Evolutionary conservation across 352 stramenopile genomes (phyloP), one percentile per base, ranked within the genome.

Genomic region (Pythium aristosporum): DNA sequence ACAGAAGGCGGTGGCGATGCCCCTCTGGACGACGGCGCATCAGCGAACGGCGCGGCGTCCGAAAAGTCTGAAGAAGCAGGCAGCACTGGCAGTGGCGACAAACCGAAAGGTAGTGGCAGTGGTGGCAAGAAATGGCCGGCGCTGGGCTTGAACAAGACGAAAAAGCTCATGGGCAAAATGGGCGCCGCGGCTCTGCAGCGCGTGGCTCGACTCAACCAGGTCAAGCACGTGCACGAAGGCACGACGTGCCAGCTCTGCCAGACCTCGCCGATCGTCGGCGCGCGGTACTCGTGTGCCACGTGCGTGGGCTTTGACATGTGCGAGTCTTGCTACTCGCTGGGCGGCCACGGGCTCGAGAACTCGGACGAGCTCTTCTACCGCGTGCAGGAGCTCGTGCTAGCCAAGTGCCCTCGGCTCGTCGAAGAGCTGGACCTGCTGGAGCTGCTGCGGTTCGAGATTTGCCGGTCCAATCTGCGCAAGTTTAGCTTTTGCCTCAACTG

Each of bases 401-500:
- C 69, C 11, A 83, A 83, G 28, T 93, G 85, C 49, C 61, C 79
- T 23, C 81, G 82, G 9, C 67, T 94, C 9, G 68, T 63, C 1
- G 73, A 87, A 18, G 80, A 92, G 49, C 71, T 88, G 11, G 82
- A 92, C 44, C 71, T 92, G 43, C 65, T 94, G 16, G 86, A 92
- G 69, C 74, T 94, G 21, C 74, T 94, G 65, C 86, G 86, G 21
- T 94, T 92, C 58, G 86, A 94, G 67, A 94, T 94, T 53, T 94
- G 86, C 43, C 80, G 82, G 49, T 89, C 79, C n/a, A 94, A 91
- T 42, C 56, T 94, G 60, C 85, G 85, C 67, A 94, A 94, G 66
- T 94, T 92, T 53, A 89, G 71, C 42, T 94, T 94, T 54, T 89
- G 82, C 28, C 74, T 91, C 60, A 90, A 92, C 57, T 94, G 85